phyloP scores from a whole-genome alignment of 305 asterid genomes.

The Rubia tinctorum region DNA sequence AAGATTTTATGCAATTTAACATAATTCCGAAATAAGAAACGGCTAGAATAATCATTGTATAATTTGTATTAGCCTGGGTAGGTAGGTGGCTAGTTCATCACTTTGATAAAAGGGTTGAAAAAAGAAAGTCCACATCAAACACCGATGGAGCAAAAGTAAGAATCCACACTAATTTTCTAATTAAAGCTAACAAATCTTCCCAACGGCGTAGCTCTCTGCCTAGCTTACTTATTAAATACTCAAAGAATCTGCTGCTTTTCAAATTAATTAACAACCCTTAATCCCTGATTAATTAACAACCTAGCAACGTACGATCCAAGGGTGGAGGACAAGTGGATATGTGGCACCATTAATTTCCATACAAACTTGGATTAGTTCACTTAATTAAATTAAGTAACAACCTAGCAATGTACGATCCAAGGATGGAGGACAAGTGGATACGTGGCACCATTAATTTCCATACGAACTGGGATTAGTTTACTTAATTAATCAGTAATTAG shows the following conservation, averaged over 20 bases:
- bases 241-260: slow-evolving; percentile 11
- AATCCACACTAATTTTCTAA: background rate
- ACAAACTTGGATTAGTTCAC: slow-evolving; percentile 1
- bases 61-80: too few relatives aligned
- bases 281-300: slow-evolving; percentile 8
- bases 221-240: background rate
- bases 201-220: too few relatives aligned
- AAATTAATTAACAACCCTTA: background rate
- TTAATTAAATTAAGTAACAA: too few relatives aligned
- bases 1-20: too few relatives aligned
- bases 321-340: slow-evolving; percentile 12
- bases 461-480: slow-evolving; percentile 7
- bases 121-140: slow-evolving; percentile 17
- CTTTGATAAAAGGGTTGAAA: slow-evolving; percentile 19
- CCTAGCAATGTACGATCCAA: background rate
- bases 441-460: slow-evolving; percentile 15
- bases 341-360: slow-evolving; percentile 17
- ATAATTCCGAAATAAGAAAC: background rate
- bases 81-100: slow-evolving; percentile 12
- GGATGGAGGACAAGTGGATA: slow-evolving; percentile 13
- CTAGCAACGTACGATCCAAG: background rate
- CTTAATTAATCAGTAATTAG: slow-evolving; percentile 11
- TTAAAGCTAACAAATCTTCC: slow-evolving; percentile 19
- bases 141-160: background rate
- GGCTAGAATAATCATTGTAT: background rate